Base-by-base conservation (phyloP, 1,284 basidiomycete genomes). In the Phaffia rhodozyma region DNA sequence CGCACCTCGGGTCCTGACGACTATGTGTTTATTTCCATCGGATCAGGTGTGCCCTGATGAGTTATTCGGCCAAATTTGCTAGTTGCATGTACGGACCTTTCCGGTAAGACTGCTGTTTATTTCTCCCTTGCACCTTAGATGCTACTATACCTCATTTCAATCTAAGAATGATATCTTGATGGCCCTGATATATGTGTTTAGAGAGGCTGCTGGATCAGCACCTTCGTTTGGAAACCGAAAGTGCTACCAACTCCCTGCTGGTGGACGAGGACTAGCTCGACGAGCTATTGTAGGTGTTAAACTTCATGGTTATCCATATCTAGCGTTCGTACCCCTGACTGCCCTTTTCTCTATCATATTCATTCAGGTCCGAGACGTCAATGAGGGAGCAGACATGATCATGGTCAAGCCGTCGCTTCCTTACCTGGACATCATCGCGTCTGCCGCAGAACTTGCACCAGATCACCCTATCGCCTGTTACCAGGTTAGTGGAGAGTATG, bases 21-120 rank as follows among this genome's bases (percentile, higher is more conserved):
- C 51, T 61, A 9, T 5, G 4, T 29, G 13, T 7, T 21, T 23
- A 34, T 38, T 53, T n/a, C 27, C 9, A 21, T 21, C 11, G 1
- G 25, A 21, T 18, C 27, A 66, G 84, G 71, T 87, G 89, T 72
- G 88, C 89, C 4, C 80, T 99, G 50, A 98, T 99, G 96, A 85
- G 87, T 56, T 99, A 99, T 75, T 89, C 90, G n/a, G 96, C 96
- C 66, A 99, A 99, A 76, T 99, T 99, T 71, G 92, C 96, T 0
- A 94, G 89, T 70, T 82, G 84, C n/a, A 76, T 98, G 63, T 99
- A 99, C 72, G 96, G 96, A 0, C 96, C 96, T 0, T 99, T 99
- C 83, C 80, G 92, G 88, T 90, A 68, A 68, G 82, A 70, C 62
- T 2, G 25, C 16, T 34, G 18, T 52, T 48, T 16, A 29, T 64